Base-by-base conservation (phyloP, 2,329 filamentous ascomycete genomes). In the Dichotomopilus funicola region DNA sequence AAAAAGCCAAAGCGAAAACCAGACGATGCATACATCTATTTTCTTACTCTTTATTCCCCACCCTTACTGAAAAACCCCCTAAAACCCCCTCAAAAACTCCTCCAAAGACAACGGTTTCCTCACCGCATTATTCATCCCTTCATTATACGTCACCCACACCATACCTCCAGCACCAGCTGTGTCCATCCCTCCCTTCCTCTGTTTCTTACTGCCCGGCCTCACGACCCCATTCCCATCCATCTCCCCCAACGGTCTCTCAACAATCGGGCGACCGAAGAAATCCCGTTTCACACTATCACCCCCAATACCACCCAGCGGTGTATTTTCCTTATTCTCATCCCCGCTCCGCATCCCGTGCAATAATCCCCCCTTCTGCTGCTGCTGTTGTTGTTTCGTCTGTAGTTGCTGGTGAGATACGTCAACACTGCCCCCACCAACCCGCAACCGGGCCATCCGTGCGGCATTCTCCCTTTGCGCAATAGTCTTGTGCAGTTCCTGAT, bases 101-200 rank as follows among this genome's bases (percentile, higher is more conserved):
- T 81, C 79, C 68, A 96, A 69, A 7, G 88, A 88, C 59, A 96
- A 84, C 2, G 90, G 89, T 70, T 95, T 96, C 69, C 88, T 80
- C 58, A 96, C 91, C 9, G 91, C 91, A 77, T 96, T 96, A 54
- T 90, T 94, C 68, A 90, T 85, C 0, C 91, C 91, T 73, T 96
- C 91, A 65, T 96, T 85, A 70, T 85, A 96, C 60, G 83, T 92
- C 43, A 95, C 84, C 91, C 91, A 96, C 4, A 91, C 87, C 63
- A 86, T 77, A 8, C 33, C 56, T 9, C 31, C 52, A 34, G 54
- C 51, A n/a, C 36, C 40, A 1, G 6, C 45, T n/a, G 10, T 44
- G 49, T 76, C 78, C 48, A 79, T 79, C 54, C 75, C 71, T 44
- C 71, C 68, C 41, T 65, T 69, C 57, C 64, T 64, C 58, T 63